Evolutionary conservation across 768 basidiomycete genomes (phyloP).

Genomic region (Agrocybe pediades): DNA sequence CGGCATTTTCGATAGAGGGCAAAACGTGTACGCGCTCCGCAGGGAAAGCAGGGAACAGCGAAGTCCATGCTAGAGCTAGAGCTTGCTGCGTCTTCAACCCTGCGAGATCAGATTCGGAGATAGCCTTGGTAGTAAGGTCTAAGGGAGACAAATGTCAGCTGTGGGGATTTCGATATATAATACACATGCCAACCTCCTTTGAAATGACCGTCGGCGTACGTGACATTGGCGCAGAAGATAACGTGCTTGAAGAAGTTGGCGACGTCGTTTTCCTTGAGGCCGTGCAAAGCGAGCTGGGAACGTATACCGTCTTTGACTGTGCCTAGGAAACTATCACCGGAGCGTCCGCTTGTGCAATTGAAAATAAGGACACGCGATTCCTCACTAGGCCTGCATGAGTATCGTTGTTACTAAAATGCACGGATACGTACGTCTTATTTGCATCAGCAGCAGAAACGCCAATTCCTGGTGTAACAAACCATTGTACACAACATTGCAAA

Average conservation of each 20-base stretch:
- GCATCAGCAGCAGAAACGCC: conserved; percentile 36
- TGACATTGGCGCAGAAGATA: conserved; percentile 96
- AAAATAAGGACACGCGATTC: conserved; percentile 74
- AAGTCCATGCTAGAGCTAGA: conserved; percentile 73
- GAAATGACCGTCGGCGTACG: conserved; percentile 84
- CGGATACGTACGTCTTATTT: conserved; percentile 2
- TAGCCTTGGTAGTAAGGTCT: conserved; percentile 81
- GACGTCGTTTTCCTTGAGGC: conserved; percentile 32
- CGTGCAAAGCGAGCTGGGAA: conserved; percentile 43
- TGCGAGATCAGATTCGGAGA: conserved; percentile 60
- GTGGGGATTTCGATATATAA: neutral
- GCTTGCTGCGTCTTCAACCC: conserved; percentile 76
- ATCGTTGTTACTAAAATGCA: neutral
- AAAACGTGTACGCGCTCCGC: conserved; percentile 70
- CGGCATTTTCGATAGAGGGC: conserved; percentile 87
- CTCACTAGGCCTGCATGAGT: conserved; percentile 20
- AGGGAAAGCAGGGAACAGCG: conserved; percentile 63
- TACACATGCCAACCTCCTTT: conserved; percentile 73
- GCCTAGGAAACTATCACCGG: conserved; percentile 70
- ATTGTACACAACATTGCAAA: conserved; percentile 81
- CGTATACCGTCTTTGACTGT: conserved; percentile 56
- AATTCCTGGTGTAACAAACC: conserved; percentile 73
- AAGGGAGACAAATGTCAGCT: neutral
- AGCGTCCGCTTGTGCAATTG: conserved; percentile 92
- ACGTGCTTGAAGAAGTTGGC: conserved; percentile 76